Percentiles rank a stretch among this genome's conserved stretches.
Evolutionary conservation across 768 basidiomycete species (phyloP).

Genomic region (Suillus decipiens): DNA sequence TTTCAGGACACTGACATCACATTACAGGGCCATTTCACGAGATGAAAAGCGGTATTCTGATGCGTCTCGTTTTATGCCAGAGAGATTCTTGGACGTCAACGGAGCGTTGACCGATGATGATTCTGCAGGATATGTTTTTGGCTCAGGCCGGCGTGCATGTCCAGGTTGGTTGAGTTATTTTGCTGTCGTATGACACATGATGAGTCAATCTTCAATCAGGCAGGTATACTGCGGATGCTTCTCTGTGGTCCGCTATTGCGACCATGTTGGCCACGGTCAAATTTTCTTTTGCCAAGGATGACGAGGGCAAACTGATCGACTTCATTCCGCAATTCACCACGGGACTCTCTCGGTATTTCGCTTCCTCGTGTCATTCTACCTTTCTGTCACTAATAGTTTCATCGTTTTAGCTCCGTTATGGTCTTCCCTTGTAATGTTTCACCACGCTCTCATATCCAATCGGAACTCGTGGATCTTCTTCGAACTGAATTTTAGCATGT

Average conservation of each 20-base stretch:
- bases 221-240: conserved; percentile 2
- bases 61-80: conserved; percentile 16
- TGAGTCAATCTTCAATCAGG: background rate
- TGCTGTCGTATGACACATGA: too few relatives aligned
- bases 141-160: conserved; percentile 18
- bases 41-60: conserved; percentile 13
- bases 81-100: conserved; percentile 14
- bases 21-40: conserved; percentile 10
- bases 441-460: background rate
- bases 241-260: conserved; percentile 11
- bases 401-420: background rate
- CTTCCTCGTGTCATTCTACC: background rate
- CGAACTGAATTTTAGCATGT: background rate
- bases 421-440: conserved; percentile 5
- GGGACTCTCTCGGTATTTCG: conserved; percentile 1
- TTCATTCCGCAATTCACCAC: conserved; percentile 4
- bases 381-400: background rate
- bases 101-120: conserved; percentile 12
- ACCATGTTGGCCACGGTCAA: conserved; percentile 9
- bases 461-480: background rate
- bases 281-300: conserved; percentile 4
- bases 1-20: background rate
- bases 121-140: conserved; percentile 8
- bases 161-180: background rate
- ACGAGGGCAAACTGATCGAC: conserved; percentile 9